A percentile compares a stretch with the other conserved stretches of the same genome.
Evolutionary conservation across 331 rosid species (phyloP).

Genomic region (Ulmus americana): DNA sequence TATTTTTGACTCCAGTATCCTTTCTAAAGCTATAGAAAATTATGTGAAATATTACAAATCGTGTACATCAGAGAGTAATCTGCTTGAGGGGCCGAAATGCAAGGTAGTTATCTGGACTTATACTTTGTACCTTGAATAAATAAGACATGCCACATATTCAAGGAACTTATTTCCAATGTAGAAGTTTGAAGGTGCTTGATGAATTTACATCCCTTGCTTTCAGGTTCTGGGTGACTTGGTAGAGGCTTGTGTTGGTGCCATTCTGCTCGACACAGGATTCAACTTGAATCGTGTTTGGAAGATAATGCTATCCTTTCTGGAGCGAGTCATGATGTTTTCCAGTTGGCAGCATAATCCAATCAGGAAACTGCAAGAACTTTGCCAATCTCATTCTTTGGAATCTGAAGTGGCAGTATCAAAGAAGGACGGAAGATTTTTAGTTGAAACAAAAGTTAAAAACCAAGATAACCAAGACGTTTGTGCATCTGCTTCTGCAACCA

Average conservation of each 20-base stretch:
- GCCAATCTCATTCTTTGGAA: slow-evolving; percentile 49
- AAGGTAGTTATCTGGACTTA: slow-evolving; percentile 47
- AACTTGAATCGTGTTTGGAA: slow-evolving; percentile 61
- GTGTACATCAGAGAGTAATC: slow-evolving; percentile 20
- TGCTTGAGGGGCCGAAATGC: slow-evolving; percentile 53
- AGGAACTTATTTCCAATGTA: not conserved
- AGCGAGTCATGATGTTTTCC: slow-evolving; percentile 63
- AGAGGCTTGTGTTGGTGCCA: slow-evolving; percentile 84
- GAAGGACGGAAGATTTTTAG: slow-evolving; percentile 32
- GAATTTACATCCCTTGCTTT: slow-evolving; percentile 21
- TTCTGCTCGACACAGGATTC: slow-evolving; percentile 87
- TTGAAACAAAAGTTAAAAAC: slow-evolving; percentile 46
- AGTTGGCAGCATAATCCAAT: slow-evolving; percentile 67
- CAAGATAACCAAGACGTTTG: slow-evolving; percentile 13
- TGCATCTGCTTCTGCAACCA: slow-evolving; percentile 39
- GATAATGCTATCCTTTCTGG: slow-evolving; percentile 67
- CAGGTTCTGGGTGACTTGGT: slow-evolving; percentile 91
- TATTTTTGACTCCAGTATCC: slow-evolving; percentile 51
- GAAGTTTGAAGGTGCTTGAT: not conserved
- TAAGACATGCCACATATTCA: not conserved
- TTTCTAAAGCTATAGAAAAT: slow-evolving; percentile 48
- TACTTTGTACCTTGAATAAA: not conserved
- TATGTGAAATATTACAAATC: slow-evolving; percentile 45
- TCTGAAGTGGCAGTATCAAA: slow-evolving; percentile 22
- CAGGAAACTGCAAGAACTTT: slow-evolving; percentile 75